Percentiles rank a stretch among this genome's conserved stretches.
Conservation (phyloP, 1,139 yeast species). For the Nakaseomyces nivariensis region DNA sequence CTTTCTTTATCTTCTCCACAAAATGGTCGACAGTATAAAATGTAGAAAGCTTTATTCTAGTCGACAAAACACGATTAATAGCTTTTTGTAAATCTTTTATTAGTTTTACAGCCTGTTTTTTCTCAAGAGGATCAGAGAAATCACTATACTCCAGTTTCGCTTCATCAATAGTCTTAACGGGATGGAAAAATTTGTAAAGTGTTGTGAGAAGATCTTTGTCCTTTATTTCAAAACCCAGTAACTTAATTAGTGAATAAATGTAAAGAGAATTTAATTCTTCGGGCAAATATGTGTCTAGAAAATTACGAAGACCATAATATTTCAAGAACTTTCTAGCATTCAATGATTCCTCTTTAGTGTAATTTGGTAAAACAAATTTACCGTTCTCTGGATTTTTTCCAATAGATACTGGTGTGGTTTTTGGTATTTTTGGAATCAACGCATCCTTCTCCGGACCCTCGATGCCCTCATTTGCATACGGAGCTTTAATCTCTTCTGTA, state of each 20-base stretch:
- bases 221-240: slow-evolving; percentile 45
- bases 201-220: slow-evolving; percentile 33
- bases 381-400: slow-evolving; percentile 22
- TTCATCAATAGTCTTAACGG: slow-evolving; percentile 8
- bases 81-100: slow-evolving; percentile 48
- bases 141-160: slow-evolving; percentile 14
- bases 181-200: slow-evolving; percentile 28
- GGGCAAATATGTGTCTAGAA: slow-evolving; percentile 53
- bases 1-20: slow-evolving; percentile 40
- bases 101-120: slow-evolving; percentile 38
- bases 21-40: slow-evolving; percentile 56
- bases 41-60: slow-evolving; percentile 43
- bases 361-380: slow-evolving; percentile 28
- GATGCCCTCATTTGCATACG: neutral
- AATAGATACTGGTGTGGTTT: slow-evolving; percentile 6
- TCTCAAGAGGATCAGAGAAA: slow-evolving; percentile 33
- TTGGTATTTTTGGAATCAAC: slow-evolving; percentile 1
- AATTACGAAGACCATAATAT: slow-evolving; percentile 47
- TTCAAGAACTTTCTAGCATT: slow-evolving; percentile 53
- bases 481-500: slow-evolving; percentile 1
- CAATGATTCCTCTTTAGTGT: slow-evolving; percentile 35
- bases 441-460: slow-evolving; percentile 3
- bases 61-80: slow-evolving; percentile 46
- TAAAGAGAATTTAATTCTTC: slow-evolving; percentile 47
- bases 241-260: slow-evolving; percentile 38